Conservation (phyloP, 441 rosid genomes). For the Dalechampia spathulata region DNA sequence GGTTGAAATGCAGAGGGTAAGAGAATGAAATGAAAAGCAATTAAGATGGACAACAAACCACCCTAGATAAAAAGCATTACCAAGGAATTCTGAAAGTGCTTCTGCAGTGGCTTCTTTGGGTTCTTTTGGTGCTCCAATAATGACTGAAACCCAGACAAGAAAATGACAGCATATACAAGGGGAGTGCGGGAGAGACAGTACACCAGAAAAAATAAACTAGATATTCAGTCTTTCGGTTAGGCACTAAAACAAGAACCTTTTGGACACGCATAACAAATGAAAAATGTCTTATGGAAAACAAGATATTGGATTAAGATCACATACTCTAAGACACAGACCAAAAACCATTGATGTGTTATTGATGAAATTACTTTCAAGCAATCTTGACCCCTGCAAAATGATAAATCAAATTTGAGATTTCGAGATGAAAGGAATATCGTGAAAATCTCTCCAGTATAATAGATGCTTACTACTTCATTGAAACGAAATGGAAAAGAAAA, state of each 20-base stretch:
- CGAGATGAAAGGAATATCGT: not conserved
- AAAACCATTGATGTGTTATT: slow-evolving; percentile 94
- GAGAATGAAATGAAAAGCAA: not conserved
- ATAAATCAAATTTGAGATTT: slow-evolving; percentile 12
- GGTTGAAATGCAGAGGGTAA: slow-evolving; percentile 3
- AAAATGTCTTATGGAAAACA: slow-evolving; percentile 6
- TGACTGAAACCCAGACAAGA: slow-evolving; percentile 39
- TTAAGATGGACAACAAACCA: not conserved
- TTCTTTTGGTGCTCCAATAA: slow-evolving; percentile 87
- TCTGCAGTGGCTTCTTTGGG: slow-evolving; percentile 73
- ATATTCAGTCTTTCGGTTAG: not conserved
- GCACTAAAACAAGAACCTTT: not conserved
- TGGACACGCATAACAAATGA: not conserved
- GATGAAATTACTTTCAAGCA: slow-evolving; percentile 89
- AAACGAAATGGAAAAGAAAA: too few species aligned
- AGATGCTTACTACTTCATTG: too few species aligned
- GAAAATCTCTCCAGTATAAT: too few species aligned
- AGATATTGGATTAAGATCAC: slow-evolving; percentile 21
- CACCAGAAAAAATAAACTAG: not conserved
- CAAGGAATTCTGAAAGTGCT: slow-evolving; percentile 84
- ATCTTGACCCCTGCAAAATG: slow-evolving; percentile 73
- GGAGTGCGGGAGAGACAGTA: not conserved
- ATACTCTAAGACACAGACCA: slow-evolving; percentile 79
- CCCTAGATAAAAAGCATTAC: slow-evolving; percentile 31
- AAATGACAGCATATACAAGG: not conserved